Evolutionary conservation across 306 rosid genomes (phyloP).

Genomic region (Citrullus mucosospermus): DNA sequence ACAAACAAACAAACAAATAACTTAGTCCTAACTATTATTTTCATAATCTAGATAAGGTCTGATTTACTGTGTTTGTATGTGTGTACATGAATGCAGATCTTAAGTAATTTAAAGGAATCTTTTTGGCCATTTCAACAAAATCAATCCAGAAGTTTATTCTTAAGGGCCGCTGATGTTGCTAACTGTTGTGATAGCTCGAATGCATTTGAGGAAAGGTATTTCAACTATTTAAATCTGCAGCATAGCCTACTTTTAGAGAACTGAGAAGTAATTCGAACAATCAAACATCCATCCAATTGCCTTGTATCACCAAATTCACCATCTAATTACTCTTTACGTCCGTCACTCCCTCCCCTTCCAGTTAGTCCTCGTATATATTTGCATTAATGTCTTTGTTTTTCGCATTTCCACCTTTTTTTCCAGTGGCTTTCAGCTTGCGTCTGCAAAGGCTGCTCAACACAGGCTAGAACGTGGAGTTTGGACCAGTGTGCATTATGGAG

Average conservation of each 20-base stretch:
- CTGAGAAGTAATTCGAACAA: neutral
- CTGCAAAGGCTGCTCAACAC: slow-evolving; percentile 90
- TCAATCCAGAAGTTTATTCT: slow-evolving; percentile 46
- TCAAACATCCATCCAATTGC: neutral
- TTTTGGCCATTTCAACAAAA: slow-evolving; percentile 93
- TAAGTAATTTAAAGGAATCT: slow-evolving; percentile 60
- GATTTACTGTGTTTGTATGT: neutral
- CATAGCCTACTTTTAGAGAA: neutral
- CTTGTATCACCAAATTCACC: neutral
- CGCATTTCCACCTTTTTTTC: slow-evolving; percentile 5
- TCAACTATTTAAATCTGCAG: slow-evolving; percentile 5
- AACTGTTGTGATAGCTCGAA: slow-evolving; percentile 46
- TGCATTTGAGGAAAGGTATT: slow-evolving; percentile 55
- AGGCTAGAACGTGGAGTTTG: slow-evolving; percentile 84
- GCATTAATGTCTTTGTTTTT: neutral
- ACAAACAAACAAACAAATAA: no score
- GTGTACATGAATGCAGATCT: slow-evolving; percentile 43
- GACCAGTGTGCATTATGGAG: slow-evolving; percentile 83
- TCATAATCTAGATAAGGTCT: neutral
- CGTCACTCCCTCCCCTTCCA: neutral
- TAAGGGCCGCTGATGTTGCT: slow-evolving; percentile 85
- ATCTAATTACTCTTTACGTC: neutral
- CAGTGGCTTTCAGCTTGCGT: slow-evolving; percentile 81
- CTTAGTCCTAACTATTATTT: neutral
- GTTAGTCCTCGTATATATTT: neutral